phyloP scores from a whole-genome alignment of 805 yeast species.

The Cyberlindnera nakhonratchasimensis region DNA sequence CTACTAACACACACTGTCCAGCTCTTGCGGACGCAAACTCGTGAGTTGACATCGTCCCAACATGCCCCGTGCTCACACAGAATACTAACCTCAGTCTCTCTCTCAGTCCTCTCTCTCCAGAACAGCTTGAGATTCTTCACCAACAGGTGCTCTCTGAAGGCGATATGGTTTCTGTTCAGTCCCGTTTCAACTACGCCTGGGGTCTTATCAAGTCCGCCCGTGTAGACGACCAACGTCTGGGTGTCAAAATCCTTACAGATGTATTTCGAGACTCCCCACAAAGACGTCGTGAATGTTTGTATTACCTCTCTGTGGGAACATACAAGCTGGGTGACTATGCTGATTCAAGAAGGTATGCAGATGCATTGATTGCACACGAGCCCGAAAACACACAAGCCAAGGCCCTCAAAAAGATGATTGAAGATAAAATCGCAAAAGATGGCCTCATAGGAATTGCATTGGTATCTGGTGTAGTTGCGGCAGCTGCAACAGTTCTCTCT shows the following conservation, averaged over 20 bases:
- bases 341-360: constrained; percentile 82
- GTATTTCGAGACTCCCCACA: constrained; percentile 72
- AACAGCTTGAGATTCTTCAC: constrained; percentile 71
- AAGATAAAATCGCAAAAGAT: constrained; percentile 79
- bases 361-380: constrained; percentile 70
- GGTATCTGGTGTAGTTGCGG: constrained; percentile 80
- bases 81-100: constrained; percentile 7
- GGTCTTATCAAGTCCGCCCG: constrained; percentile 75
- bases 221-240: constrained; percentile 66
- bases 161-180: constrained; percentile 75
- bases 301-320: constrained; percentile 83
- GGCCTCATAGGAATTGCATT: constrained; percentile 87
- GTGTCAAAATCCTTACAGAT: constrained; percentile 69
- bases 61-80: not conserved
- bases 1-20: constrained; percentile 6
- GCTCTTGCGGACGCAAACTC: constrained; percentile 31
- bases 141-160: constrained; percentile 79
- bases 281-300: constrained; percentile 84
- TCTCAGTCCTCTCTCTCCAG: constrained; percentile 59
- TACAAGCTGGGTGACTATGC: constrained; percentile 84
- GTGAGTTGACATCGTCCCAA: constrained; percentile 18
- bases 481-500: constrained; percentile 65
- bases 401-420: constrained; percentile 70
- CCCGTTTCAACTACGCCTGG: constrained; percentile 95
- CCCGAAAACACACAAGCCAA: constrained; percentile 81